Base-by-base conservation (phyloP, 1,139 yeast species). In the Pichia kudriavzevii region DNA sequence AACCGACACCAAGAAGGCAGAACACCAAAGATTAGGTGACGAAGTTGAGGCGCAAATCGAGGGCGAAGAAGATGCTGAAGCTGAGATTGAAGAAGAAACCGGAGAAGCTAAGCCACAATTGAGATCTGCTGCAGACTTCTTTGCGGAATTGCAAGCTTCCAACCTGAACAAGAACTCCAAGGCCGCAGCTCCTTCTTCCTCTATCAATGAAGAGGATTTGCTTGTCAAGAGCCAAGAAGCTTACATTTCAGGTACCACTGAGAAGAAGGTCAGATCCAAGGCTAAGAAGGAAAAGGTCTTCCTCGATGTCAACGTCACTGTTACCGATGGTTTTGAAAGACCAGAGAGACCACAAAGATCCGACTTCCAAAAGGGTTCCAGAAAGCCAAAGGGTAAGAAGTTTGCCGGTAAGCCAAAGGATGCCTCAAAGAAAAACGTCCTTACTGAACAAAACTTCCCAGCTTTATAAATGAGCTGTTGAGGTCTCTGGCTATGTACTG, bases 1-100 rank as follows among this genome's bases (percentile, higher is more conserved):
- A 72, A 66, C 78, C 55, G 96, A 87, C 69, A 69, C 94, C 55
- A 74, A 71, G 55, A 87, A 87, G 80, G 79, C 81, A 66, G 70
- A 79, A 58, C 74, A 72, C 63, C 81, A 79, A 67, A 88, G 93
- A 65, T 88, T 95, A 76, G 85, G 87, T 55, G 78, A 77, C 60
- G 77, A 77, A 59, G 69, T 63, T 32, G 79, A 69, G 48, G 79
- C 76, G 48, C 84, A 78, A 65, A 60, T 60, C 45, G 83, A 75
- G 56, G 87, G 69, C 47, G 75, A 66, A 47, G 69, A 60, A 45
- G 80, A 77, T 50, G 85, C 82, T 45, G 64, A 58, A 41, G 73
- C 65, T 42, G 78, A 67, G 45, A 61, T 50, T 29, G 63, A 52
- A 25, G 65, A 51, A 28, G 69, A 58, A 36, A 65, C 59, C 40